These are phyloP conservation scores for Arthroderma sp. DNA, from an alignment of 2,329 filamentous ascomycete genomes.

Conservation along the genomic window DNA sequence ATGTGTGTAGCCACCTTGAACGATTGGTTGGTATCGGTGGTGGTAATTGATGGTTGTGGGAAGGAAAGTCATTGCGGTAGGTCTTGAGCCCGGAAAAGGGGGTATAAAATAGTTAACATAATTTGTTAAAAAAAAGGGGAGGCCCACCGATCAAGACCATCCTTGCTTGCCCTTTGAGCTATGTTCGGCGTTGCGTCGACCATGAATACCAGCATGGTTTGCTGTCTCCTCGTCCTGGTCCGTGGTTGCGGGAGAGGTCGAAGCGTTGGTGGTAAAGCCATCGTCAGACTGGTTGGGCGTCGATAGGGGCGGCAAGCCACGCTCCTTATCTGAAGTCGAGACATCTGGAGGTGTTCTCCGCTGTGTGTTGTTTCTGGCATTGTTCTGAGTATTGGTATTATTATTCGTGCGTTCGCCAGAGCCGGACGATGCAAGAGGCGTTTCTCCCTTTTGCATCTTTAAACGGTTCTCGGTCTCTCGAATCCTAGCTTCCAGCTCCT, in stretches of 20 bases:
- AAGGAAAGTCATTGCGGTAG: not conserved
- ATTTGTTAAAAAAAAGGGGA: not conserved
- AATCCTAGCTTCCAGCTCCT: conserved; percentile 71
- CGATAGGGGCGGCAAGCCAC: not conserved
- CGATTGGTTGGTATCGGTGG: not conserved
- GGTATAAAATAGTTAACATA: not conserved
- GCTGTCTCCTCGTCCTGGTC: not conserved
- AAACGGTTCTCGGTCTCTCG: conserved; percentile 75
- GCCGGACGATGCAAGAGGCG: not conserved
- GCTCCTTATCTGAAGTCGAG: not conserved
- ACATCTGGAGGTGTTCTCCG: not conserved
- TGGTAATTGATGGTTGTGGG: not conserved
- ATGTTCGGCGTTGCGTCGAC: not conserved
- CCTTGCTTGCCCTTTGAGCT: not conserved
- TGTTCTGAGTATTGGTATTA: not conserved
- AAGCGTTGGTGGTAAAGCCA: conserved; percentile 2
- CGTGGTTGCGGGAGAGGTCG: not conserved
- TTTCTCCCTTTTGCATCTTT: conserved; percentile 27
- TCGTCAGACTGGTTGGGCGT: conserved; percentile 3
- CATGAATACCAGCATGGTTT: conserved; percentile 2
- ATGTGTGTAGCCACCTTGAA: not conserved
- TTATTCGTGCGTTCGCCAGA: not conserved
- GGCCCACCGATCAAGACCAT: conserved; percentile 1
- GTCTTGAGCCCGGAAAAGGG: not conserved
- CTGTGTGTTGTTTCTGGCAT: not conserved